Percentiles rank a stretch among this genome's conserved stretches.
phyloP scores from a whole-genome alignment of 345 rosid genomes.

The Eucalyptus cloeziana region DNA sequence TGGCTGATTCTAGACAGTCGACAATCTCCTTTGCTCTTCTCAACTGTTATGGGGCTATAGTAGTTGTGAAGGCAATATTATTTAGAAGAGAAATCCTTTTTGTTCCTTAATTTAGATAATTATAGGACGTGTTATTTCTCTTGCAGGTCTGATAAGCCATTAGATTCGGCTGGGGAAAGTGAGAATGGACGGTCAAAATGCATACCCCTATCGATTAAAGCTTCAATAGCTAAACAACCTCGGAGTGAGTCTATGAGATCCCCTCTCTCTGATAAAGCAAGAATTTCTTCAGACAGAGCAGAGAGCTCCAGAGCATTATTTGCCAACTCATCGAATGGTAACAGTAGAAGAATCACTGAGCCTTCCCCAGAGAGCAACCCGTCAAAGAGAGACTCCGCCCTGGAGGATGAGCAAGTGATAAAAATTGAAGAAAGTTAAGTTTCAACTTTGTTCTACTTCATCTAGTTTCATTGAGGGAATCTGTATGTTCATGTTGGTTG shows the following conservation, averaged over 20 bases:
- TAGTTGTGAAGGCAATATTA: background rate
- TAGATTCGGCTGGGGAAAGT: conserved; percentile 31
- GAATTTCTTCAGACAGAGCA: conserved; percentile 39
- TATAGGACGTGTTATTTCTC: background rate
- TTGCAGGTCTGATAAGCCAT: conserved; percentile 45
- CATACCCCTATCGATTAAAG: conserved; percentile 47
- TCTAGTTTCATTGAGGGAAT: background rate
- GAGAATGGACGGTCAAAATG: conserved; percentile 46
- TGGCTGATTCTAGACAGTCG: background rate
- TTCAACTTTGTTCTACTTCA: background rate
- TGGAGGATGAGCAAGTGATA: conserved; percentile 64
- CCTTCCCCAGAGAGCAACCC: conserved; percentile 16
- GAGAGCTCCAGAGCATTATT: conserved; percentile 9
- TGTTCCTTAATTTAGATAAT: background rate
- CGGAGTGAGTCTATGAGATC: conserved; percentile 58
- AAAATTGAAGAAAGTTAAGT: conserved; percentile 92
- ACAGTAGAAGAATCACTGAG: conserved; percentile 50
- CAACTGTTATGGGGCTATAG: background rate
- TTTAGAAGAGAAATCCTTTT: background rate
- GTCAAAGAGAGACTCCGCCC: conserved; percentile 40
- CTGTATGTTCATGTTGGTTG: background rate
- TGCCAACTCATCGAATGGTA: conserved; percentile 11
- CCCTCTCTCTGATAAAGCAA: conserved; percentile 48
- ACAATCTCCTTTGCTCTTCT: background rate
- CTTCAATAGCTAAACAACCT: conserved; percentile 50